Percentiles rank a stretch among this genome's conserved stretches.
These are phyloP conservation scores for Stropharia rugosoannulata DNA, from an alignment of 768 basidiomycete species.

Conservation along the genomic window DNA sequence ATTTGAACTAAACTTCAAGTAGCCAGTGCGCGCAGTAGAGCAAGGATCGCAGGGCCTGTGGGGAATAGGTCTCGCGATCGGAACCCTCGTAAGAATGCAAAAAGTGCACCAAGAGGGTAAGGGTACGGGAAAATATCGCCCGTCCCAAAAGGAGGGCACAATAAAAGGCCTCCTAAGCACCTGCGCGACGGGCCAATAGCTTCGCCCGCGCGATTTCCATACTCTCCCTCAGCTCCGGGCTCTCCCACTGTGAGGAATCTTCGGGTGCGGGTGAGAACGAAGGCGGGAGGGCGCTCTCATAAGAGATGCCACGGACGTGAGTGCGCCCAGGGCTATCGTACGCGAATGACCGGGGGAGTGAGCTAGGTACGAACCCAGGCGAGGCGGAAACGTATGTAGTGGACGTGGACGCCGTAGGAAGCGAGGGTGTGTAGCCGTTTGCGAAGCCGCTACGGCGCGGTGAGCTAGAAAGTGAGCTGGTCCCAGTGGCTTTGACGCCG, in stretches of 20 bases:
- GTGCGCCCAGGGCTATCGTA: slow-evolving; percentile 4
- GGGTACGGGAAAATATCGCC: background rate
- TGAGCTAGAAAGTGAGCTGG: slow-evolving; percentile 9
- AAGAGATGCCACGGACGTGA: slow-evolving; percentile 21
- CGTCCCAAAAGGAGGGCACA: background rate
- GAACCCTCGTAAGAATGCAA: background rate
- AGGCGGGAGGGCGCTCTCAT: slow-evolving; percentile 15
- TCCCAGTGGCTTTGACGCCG: slow-evolving; percentile 1
- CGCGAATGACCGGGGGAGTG: slow-evolving; percentile 4
- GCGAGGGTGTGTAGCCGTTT: background rate
- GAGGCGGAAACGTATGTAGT: slow-evolving; percentile 13
- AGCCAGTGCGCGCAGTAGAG: background rate
- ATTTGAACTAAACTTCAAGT: background rate
- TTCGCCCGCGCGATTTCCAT: slow-evolving; percentile 69
- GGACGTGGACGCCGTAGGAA: slow-evolving; percentile 5
- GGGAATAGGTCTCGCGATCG: background rate
- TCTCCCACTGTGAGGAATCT: slow-evolving; percentile 53
- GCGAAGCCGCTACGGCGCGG: slow-evolving; percentile 19
- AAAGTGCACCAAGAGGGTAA: background rate
- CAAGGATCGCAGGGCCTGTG: background rate
- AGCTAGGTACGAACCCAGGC: slow-evolving; percentile 13
- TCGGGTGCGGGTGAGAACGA: slow-evolving; percentile 27
- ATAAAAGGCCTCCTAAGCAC: background rate
- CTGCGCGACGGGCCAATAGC: slow-evolving; percentile 20
- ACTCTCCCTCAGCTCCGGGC: slow-evolving; percentile 63